A percentile compares a stretch with the other conserved stretches of the same genome.
Evolutionary conservation across 768 basidiomycete species (phyloP).

Genomic region (Russula virescens): DNA sequence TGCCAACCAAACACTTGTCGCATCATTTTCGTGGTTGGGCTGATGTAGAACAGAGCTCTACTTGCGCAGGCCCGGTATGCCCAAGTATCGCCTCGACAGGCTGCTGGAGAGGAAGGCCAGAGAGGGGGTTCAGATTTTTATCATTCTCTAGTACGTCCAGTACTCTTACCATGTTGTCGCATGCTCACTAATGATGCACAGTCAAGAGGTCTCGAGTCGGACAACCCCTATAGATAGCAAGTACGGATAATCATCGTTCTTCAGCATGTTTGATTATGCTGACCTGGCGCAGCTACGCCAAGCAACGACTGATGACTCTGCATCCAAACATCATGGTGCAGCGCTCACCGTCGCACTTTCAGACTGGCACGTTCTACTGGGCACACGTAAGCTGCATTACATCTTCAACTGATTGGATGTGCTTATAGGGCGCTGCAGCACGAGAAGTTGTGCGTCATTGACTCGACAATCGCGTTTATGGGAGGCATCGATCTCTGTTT

Average conservation of each 20-base stretch:
- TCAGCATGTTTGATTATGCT: neutral
- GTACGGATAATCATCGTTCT: slow-evolving; percentile 36
- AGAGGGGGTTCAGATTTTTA: slow-evolving; percentile 92
- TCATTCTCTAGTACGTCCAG: slow-evolving; percentile 79
- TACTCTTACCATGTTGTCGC: neutral
- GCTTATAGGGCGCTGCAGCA: slow-evolving; percentile 47
- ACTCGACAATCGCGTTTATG: slow-evolving; percentile 97
- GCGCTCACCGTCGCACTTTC: slow-evolving; percentile 94
- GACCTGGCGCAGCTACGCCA: slow-evolving; percentile 59
- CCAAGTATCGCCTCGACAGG: slow-evolving; percentile 79
- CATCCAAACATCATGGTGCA: slow-evolving; percentile 96
- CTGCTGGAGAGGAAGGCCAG: slow-evolving; percentile 87
- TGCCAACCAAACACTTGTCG: neutral
- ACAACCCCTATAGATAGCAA: slow-evolving; percentile 94
- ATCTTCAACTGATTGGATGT: neutral
- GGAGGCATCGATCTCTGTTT: slow-evolving; percentile 95
- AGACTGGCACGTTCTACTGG: slow-evolving; percentile 98
- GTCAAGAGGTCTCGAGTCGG: slow-evolving; percentile 91
- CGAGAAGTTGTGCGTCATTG: slow-evolving; percentile 96
- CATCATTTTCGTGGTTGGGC: neutral
- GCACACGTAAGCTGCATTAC: slow-evolving; percentile 65
- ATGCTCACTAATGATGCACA: slow-evolving; percentile 30
- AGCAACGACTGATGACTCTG: slow-evolving; percentile 68
- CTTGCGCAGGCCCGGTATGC: slow-evolving; percentile 78
- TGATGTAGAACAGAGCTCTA: slow-evolving; percentile 55